Evolutionary conservation across 1,284 basidiomycete genomes (phyloP).

Genomic region (Laetiporus sulphureus): DNA sequence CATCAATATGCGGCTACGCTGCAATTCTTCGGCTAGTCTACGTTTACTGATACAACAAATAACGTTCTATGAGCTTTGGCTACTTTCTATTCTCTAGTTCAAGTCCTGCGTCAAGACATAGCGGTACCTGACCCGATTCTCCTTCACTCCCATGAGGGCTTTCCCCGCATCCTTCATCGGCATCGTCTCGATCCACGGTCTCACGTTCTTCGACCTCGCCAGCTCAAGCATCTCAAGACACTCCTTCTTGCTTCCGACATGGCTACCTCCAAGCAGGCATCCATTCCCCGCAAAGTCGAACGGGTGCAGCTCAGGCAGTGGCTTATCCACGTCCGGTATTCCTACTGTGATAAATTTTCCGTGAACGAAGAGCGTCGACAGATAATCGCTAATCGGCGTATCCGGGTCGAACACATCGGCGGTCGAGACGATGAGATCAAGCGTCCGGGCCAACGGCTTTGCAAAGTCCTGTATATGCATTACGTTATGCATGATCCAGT

Average conservation of each 20-base stretch:
- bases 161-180: slow-evolving; percentile 53
- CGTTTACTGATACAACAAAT: too few species aligned
- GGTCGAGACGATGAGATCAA: slow-evolving; percentile 61
- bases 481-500: too few species aligned
- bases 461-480: slow-evolving; percentile 30
- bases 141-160: slow-evolving; percentile 46
- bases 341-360: slow-evolving; percentile 49
- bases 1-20: too few species aligned
- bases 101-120: slow-evolving; percentile 39
- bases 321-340: slow-evolving; percentile 36
- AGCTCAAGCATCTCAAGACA: slow-evolving; percentile 53
- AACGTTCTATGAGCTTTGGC: too few species aligned
- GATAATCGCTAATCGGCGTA: slow-evolving; percentile 29
- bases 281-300: slow-evolving; percentile 34
- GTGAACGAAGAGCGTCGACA: slow-evolving; percentile 44
- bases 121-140: slow-evolving; percentile 47
- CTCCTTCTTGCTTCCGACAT: slow-evolving; percentile 62
- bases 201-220: slow-evolving; percentile 46
- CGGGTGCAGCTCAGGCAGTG: slow-evolving; percentile 31
- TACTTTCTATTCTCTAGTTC: slow-evolving; percentile 1
- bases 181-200: slow-evolving; percentile 44
- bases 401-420: slow-evolving; percentile 21
- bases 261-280: slow-evolving; percentile 34
- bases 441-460: slow-evolving; percentile 33
- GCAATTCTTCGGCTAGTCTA: too few species aligned